Percentiles rank a stretch among this genome's conserved stretches.
These are phyloP conservation scores for Fusarium robinianum DNA, from an alignment of 2,329 filamentous ascomycete species.

Conservation along the genomic window DNA sequence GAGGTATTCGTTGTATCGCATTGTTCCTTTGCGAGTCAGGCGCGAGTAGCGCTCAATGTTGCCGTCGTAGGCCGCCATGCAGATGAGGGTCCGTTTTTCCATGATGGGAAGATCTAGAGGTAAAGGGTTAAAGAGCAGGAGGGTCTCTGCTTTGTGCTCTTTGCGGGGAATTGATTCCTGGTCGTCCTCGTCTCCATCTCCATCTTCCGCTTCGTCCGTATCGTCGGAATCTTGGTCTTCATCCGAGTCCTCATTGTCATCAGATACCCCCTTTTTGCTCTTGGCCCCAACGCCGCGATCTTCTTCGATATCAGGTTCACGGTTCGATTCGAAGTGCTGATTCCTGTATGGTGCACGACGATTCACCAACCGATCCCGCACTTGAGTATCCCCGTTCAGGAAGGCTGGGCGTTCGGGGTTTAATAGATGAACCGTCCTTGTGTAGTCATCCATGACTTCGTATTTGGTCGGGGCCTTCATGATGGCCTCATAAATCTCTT, in stretches of 20 bases:
- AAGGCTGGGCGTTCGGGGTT: background rate
- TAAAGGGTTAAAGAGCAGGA: background rate
- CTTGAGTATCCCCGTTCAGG: conserved; percentile 10
- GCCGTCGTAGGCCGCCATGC: background rate
- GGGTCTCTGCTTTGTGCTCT: background rate
- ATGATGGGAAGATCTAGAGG: background rate
- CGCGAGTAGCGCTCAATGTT: conserved; percentile 1
- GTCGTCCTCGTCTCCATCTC: no score
- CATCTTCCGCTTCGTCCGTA: no score
- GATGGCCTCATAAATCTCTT: conserved; percentile 9
- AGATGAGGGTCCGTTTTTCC: background rate
- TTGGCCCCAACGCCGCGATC: no score
- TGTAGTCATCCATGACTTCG: conserved; percentile 9
- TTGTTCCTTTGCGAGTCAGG: background rate
- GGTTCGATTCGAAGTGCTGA: no score
- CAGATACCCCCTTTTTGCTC: no score
- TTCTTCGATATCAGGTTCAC: no score
- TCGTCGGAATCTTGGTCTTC: no score
- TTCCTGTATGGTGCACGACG: no score
- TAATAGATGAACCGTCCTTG: background rate
- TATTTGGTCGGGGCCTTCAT: conserved; percentile 7
- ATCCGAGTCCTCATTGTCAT: no score
- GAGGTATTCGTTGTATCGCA: background rate
- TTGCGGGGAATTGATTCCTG: no score
- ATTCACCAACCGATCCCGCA: no score